These are phyloP conservation scores for Erodium texanum DNA, from an alignment of 441 rosid species.

Conservation along the genomic window DNA sequence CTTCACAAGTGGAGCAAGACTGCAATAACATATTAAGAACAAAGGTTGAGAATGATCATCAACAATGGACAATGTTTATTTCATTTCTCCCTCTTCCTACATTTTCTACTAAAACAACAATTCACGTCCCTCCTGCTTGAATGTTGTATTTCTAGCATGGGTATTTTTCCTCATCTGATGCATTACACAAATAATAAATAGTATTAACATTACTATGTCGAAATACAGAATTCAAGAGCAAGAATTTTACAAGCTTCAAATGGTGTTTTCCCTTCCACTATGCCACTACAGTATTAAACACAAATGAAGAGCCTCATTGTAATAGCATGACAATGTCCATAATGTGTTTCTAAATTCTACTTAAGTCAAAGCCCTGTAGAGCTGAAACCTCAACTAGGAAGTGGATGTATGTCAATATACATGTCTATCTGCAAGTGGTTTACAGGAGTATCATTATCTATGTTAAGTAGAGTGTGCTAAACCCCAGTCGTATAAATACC, in stretches of 20 bases:
- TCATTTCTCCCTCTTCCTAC: constrained; percentile 1
- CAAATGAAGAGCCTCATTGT: neutral
- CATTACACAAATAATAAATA: neutral
- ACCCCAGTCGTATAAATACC: no score
- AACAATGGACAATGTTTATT: neutral
- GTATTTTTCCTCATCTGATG: neutral
- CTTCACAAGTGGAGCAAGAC: constrained; percentile 95
- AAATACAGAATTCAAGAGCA: neutral
- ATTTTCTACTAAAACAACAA: neutral
- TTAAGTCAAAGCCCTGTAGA: neutral
- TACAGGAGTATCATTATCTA: no score
- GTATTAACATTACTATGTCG: neutral
- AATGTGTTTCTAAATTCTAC: neutral
- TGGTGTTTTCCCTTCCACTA: neutral
- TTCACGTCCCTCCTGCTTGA: constrained; percentile 1
- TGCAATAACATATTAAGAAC: constrained; percentile 31
- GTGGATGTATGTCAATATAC: neutral
- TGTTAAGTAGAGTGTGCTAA: no score
- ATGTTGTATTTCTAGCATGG: neutral
- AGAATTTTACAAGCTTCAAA: neutral
- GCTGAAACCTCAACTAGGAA: neutral
- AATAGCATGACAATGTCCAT: neutral
- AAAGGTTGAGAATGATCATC: neutral
- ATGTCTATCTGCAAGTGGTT: no score
- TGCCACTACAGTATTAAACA: neutral